Conservation (phyloP, 495 filamentous ascomycete genomes). For the Hyaloscypha variabilis region DNA sequence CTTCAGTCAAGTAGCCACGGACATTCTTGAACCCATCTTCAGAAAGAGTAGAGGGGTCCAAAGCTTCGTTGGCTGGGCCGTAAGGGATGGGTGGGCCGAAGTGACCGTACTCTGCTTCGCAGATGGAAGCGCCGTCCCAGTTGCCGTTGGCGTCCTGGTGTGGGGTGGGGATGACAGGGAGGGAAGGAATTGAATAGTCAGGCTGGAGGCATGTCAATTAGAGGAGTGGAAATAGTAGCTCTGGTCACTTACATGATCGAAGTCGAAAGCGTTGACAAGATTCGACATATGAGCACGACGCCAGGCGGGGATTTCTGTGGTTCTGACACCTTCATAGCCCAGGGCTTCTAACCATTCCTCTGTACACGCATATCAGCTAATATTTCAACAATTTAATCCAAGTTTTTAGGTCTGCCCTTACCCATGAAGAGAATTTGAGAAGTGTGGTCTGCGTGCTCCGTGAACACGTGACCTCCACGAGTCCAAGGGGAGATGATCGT, state of each 20-base stretch:
- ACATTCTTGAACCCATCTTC: constrained; percentile 56
- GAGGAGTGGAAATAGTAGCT: too few relatives aligned
- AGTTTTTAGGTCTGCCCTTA: too few relatives aligned
- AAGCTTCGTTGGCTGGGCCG: constrained; percentile 37
- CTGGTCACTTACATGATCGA: too few relatives aligned
- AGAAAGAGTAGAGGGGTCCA: constrained; percentile 24
- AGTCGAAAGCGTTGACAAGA: constrained; percentile 54
- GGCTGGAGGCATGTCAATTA: too few relatives aligned
- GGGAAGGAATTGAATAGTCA: constrained; percentile 45
- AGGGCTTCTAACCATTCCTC: constrained; percentile 55
- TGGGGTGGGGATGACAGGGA: constrained; percentile 46
- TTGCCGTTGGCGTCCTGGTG: constrained; percentile 36
- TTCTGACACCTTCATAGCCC: constrained; percentile 49
- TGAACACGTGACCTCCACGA: constrained; percentile 55
- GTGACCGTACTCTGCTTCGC: constrained; percentile 39
- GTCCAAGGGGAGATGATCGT: constrained; percentile 62
- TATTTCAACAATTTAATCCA: too few relatives aligned
- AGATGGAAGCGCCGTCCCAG: constrained; percentile 47
- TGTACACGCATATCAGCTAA: too few relatives aligned
- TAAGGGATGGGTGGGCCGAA: constrained; percentile 52
- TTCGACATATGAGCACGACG: constrained; percentile 57
- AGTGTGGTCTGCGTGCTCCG: constrained; percentile 58
- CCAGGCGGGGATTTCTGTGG: constrained; percentile 54
- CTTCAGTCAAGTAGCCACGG: constrained; percentile 56
- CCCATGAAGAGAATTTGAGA: constrained; percentile 59